These are phyloP conservation scores for Candida labiduridarum DNA, from an alignment of 1,139 yeast genomes.

Conservation along the genomic window DNA sequence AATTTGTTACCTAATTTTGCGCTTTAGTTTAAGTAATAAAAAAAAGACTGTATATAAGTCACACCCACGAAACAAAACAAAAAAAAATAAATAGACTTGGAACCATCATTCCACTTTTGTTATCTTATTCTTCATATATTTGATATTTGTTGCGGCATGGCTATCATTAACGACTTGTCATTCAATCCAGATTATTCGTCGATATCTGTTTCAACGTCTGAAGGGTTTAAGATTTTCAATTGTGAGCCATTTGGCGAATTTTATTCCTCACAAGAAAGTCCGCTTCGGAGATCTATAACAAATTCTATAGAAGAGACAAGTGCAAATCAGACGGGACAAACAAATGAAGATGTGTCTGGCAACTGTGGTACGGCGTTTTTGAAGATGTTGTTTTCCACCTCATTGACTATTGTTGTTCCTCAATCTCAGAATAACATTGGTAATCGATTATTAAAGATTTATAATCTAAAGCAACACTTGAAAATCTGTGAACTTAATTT, in stretches of 20 bases:
- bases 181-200: conserved; percentile 50
- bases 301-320: conserved; percentile 15
- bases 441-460: conserved; percentile 56
- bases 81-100: not conserved
- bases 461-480: conserved; percentile 68
- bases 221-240: conserved; percentile 42
- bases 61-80: not conserved
- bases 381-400: conserved; percentile 72
- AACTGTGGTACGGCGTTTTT: conserved; percentile 35
- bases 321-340: conserved; percentile 8
- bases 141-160: not conserved
- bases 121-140: not conserved
- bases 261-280: conserved; percentile 27
- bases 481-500: conserved; percentile 73
- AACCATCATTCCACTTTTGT: not conserved
- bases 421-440: conserved; percentile 44
- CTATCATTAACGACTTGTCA: conserved; percentile 38
- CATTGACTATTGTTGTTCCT: conserved; percentile 65
- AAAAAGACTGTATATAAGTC: too few relatives aligned
- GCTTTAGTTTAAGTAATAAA: too few relatives aligned
- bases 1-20: too few relatives aligned
- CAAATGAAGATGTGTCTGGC: conserved; percentile 10
- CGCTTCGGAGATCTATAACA: conserved; percentile 16
- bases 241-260: conserved; percentile 54
- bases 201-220: conserved; percentile 39